Base-by-base conservation (phyloP, 805 yeast species). In the Candida ortonii region DNA sequence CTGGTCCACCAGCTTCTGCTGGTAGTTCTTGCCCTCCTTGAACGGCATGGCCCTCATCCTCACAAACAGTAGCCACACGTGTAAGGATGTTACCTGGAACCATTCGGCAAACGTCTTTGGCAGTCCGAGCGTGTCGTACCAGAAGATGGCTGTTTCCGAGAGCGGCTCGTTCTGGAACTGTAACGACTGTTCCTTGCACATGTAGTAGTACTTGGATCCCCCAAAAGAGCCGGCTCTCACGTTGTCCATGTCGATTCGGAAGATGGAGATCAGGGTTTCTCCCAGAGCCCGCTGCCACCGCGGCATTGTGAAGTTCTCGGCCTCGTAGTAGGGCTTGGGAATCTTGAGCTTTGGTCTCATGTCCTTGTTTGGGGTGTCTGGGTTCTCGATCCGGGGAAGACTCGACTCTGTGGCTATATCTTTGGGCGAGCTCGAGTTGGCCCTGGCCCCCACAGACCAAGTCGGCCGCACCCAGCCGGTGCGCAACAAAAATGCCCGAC, bases 1-100 rank as follows among this genome's bases (percentile, higher is more conserved):
- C 46, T 94, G 72, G 59, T 94, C 96, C 19, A 89, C 84, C 23
- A 93, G 63, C 55, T 87, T 87, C 61, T 89, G 96, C 61, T 93
- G 96, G 61, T 89, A 93, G 55, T 81, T 83, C 49, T 76, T 76
- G 25, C 96, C 94, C 55, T 85, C 80, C 52, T 86, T 82, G 57
- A 81, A 82, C 0, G 97, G 97, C 83, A 93, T 72, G 7, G 94
- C 94, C 59, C 99, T 78, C 96, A 93, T 89, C 56, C 98, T 80
- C 12, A 85, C 95, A 46, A 83, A 82, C 28, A 93, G 68, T 53
- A 93, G 80, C 99, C 99, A 93, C 40, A 85, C 78, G 60, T 93
- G 98, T 47, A 93, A 69, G 1, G 82, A 69, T 6, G 96, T 84
- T 43, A 93, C 83, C 62, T 90, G 97, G 59, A 82, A 90, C 96